Conservation (phyloP, 441 rosid species). For the Syzygium syzygioides region DNA sequence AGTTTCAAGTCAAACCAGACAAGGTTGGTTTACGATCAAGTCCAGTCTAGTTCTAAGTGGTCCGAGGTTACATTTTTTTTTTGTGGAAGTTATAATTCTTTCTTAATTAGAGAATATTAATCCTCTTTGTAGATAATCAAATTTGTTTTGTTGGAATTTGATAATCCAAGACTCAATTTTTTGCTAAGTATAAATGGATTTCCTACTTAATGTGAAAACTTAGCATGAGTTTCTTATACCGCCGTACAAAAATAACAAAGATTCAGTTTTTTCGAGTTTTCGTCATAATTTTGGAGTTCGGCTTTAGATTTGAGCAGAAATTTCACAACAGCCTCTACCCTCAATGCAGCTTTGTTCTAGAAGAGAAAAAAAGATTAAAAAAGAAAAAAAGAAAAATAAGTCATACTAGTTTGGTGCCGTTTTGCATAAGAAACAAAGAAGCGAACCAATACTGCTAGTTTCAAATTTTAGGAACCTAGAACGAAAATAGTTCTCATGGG, state of each 20-base stretch:
- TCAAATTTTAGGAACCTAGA: not conserved
- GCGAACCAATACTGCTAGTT: not conserved
- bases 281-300: not conserved
- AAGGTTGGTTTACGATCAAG: not conserved
- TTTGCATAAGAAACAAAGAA: not conserved
- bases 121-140: not conserved
- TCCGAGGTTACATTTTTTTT: not conserved
- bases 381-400: not conserved
- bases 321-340: not conserved
- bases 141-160: not conserved
- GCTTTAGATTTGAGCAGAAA: not conserved
- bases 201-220: not conserved
- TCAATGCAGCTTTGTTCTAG: not conserved
- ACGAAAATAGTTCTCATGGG: not conserved
- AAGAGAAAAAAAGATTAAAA: not conserved
- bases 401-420: accelerated
- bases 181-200: not conserved
- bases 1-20: accelerated
- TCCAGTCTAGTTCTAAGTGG: not conserved
- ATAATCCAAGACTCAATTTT: not conserved
- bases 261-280: not conserved
- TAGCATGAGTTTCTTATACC: accelerated
- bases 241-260: too few species aligned
- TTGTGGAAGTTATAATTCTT: not conserved
- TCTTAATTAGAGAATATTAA: not conserved